Evolutionary conservation across 495 filamentous ascomycete genomes (phyloP), one percentile per base, ranked within the genome.

Genomic region (Lophiostoma macrostomum): DNA sequence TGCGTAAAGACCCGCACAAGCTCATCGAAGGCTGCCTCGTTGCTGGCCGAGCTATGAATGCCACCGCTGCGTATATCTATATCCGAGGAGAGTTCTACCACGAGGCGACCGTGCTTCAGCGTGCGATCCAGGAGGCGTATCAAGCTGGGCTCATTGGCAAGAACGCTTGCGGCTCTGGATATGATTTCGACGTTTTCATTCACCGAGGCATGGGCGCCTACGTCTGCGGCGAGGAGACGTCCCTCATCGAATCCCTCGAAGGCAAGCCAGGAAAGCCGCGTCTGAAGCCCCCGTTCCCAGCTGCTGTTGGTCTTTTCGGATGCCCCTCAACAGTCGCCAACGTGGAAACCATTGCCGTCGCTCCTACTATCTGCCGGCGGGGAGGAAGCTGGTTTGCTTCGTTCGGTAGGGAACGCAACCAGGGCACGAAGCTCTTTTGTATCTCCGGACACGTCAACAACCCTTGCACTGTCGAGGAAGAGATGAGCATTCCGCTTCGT

Each of bases 1-100:
- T 98, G 91, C 89, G 93, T 70, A 97, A 98, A 73, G 94, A 98
- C 68, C 93, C 93, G 36, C 93, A 98, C 76, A 97, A 97, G 78
- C 84, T 98, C 51, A 77, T 98, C 59, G 93, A 98, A 75, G 93
- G 93, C 63, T 98, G 93, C 73, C 74, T 98, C 53, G 90, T 98
- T 34, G 94, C 95, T 50, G 93, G 93, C 18, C 88, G 91, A 64
- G 88, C 90, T 58, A 96, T 96, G 90, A 95, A 98, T 73, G 91
- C 90, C 70, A 91, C 89, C 24, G 94, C 93, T 59, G 93, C 93
- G 60, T 98, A 98, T 74, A 98, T 98, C 68, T 98, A 98, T 71
- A 97, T 98, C 67, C 93, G 93, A 69, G 93, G 93, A 63, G 93
- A 98, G 71, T 98, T 98, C 75, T 94, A 96, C 71, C 83, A 95